Evolutionary conservation across 129 eudicot species (phyloP), one percentile per base, ranked within the genome.

Genomic region (Tagetes erecta): DNA sequence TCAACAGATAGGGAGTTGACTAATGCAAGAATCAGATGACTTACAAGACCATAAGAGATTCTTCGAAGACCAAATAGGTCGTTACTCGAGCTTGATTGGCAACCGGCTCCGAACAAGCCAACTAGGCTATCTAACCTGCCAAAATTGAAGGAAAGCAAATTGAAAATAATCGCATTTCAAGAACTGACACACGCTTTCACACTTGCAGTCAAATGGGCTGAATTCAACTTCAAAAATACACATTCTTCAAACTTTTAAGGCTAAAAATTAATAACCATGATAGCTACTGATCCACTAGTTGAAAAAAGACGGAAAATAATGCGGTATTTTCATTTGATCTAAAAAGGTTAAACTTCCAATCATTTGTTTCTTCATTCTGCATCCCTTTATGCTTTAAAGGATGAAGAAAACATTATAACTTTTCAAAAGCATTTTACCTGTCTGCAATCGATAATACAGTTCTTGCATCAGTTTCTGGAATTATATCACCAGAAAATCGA

Each of bases 101-200:
- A 95, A 35, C 99, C 99, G 47, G 99, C 94, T 81, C 90, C 99
- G 84, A 91, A 91, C 76, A 95, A 78, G 52, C 99, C 99, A 72
- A 95, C 97, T 64, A 95, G 81, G 90, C 99, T 95, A 73, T 95
- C 99, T 75, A 95, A 79, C 81, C 99, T 95, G 96, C 84, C 88
- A n/a, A 47, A 77, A 74, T 27, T 50, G 27, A 68, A 3, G 58
- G 40, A 79, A 72, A 42, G 31, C 4, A 6, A 47, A 73, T 7
- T 44, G 4, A 51, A 74, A 66, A 66, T 59, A 39, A 42, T 33
- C 0, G 49, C 8, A 31, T 31, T 66, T 42, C 8, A 5, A 12
- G 2, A n/a, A 45, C 42, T 50, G 11, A 14, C 34, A 10, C 30
- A 30, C 59, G 12, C 27, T 45, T 44, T 6, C 50, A 76, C 47